Evolutionary conservation across 2,329 filamentous ascomycete species (phyloP), one percentile per base, ranked within the genome.

Genomic region (Cercospora sp.): DNA sequence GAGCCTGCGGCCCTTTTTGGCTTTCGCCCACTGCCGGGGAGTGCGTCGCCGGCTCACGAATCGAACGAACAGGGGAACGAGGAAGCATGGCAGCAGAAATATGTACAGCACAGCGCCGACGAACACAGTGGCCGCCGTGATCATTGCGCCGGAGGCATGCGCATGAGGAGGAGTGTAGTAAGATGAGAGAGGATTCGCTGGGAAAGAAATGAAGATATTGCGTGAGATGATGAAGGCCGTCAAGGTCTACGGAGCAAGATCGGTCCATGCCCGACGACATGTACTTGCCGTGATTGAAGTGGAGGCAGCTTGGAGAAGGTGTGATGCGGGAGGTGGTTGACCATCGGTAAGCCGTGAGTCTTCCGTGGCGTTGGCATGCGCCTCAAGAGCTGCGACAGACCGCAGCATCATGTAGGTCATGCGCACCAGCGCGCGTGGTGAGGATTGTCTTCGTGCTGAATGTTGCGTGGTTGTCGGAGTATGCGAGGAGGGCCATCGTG

Each of bases 11-110:
- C 6, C 16, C 10, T 33, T 30, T 33, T 59, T 58, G 33, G 20
- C 30, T 28, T 42, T 20, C 33, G 33, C 53, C 53, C 62, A 64
- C 10, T 31, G n/a, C 3, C 45, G 23, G 36, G 62, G 62, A 30
- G 8, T 64, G 8, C 62, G 51, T 31, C 62, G 62, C 3, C 23
- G 48, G 48, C 30, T 28, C 45, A 63, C 28, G 48, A 55, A 63
- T 26, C 48, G 23, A 48, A 55, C 23, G 26, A 48, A 31, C 23
- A 30, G 16, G 23, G 33, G 51, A 12, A 42, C 23, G 31, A 42
- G 6, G 33, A 64, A 33, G 36, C 51, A 42, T 59, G 31, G 28
- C n/a, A 59, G n/a, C 28, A 59, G 55, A 59, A 59, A 9, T 5
- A 4, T 59, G 18, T 59, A 59, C 13, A 55, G 8, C 5, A 28